These are phyloP conservation scores for Lecanicillium sp. DNA, from an alignment of 2,329 filamentous ascomycete species.

Conservation along the genomic window DNA sequence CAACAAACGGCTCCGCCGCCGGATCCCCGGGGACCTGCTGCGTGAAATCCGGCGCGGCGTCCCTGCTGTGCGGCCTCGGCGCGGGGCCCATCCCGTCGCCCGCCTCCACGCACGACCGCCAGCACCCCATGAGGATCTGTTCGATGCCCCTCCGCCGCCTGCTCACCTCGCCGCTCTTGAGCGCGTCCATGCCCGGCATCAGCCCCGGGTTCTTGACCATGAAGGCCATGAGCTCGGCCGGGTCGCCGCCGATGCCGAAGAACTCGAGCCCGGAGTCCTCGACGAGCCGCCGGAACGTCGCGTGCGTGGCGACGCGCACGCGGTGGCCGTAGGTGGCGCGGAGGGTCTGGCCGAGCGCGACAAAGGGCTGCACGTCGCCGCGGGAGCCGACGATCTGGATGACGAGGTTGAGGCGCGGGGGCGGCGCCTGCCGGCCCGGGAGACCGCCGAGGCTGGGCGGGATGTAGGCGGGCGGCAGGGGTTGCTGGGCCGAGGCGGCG, in stretches of 20 bases:
- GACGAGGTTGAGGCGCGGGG: slow-evolving; percentile 60
- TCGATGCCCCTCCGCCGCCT: slow-evolving; percentile 69
- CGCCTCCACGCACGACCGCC: slow-evolving; percentile 77
- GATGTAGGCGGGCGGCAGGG: slow-evolving; percentile 61
- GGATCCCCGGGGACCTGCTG: slow-evolving; percentile 34
- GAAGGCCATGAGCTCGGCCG: slow-evolving; percentile 73
- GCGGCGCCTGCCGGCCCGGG: slow-evolving; percentile 47
- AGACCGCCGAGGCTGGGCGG: slow-evolving; percentile 64
- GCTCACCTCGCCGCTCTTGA: slow-evolving; percentile 71
- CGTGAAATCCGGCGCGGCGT: slow-evolving; percentile 39
- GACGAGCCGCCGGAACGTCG: slow-evolving; percentile 62
- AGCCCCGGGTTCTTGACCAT: slow-evolving; percentile 87
- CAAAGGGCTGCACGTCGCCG: slow-evolving; percentile 71
- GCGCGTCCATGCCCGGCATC: slow-evolving; percentile 73
- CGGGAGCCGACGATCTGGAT: slow-evolving; percentile 71
- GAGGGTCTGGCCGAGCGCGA: slow-evolving; percentile 61
- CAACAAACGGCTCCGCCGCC: slow-evolving; percentile 62
- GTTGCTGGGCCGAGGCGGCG: slow-evolving; percentile 34
- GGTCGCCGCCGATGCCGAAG: slow-evolving; percentile 70
- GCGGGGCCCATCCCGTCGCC: slow-evolving; percentile 57
- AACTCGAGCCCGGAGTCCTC: slow-evolving; percentile 68
- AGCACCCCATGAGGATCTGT: slow-evolving; percentile 77
- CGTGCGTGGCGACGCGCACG: slow-evolving; percentile 67
- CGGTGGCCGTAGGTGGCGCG: slow-evolving; percentile 62
- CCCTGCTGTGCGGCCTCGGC: slow-evolving; percentile 38